Evolutionary conservation across 2,329 filamentous ascomycete genomes (phyloP), one percentile per base, ranked within the genome.

Genomic region (Sarocladium brachiariae): DNA sequence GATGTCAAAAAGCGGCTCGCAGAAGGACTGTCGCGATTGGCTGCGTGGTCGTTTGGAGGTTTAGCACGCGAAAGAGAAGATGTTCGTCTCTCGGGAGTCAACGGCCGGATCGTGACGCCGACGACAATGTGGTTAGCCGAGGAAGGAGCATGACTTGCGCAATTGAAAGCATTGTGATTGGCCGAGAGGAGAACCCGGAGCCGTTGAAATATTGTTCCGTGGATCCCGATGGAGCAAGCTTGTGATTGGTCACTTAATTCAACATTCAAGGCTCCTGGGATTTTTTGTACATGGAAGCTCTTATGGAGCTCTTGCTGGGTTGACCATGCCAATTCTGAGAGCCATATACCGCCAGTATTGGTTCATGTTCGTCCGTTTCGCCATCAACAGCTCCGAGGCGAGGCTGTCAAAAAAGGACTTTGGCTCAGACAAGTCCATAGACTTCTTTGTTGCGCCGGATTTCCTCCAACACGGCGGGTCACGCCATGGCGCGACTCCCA

Each of bases 111-210:
- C 50, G 50, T 34, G 39, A 46, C 35, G 50, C 27, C 39, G 38
- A 47, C 38, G 38, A 49, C 23, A 50, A 31, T 21, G 19, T 25
- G 37, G 25, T 38, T 76, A 76, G 71, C 75, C 75, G 74, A 77
- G 74, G 72, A 70, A 69, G 56, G 64, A 72, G 24, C 43, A 76
- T 70, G 72, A 64, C 59, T 56, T 61, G 57, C 53, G 58, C 25
- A 47, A 47, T 47, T 47, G 18, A 25, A 33, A 19, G 43, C 43
- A 31, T 21, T 47, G 51, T 71, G 65, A 77, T 77, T 77, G 74
- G 74, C 53, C 61, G 54, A 19, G 11, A 33, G 30, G 46, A 10
- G 9, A 6, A 19, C 13, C 24, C 31, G 18, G 46, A 13, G 53
- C 23, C 56, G 64, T 58, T 65, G 64, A 50, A 65, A 63, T 49